A percentile compares a stretch with the other conserved stretches of the same genome.
These are phyloP conservation scores for Suhomyces xylopsoci DNA, from an alignment of 805 yeast species.

Conservation along the genomic window DNA sequence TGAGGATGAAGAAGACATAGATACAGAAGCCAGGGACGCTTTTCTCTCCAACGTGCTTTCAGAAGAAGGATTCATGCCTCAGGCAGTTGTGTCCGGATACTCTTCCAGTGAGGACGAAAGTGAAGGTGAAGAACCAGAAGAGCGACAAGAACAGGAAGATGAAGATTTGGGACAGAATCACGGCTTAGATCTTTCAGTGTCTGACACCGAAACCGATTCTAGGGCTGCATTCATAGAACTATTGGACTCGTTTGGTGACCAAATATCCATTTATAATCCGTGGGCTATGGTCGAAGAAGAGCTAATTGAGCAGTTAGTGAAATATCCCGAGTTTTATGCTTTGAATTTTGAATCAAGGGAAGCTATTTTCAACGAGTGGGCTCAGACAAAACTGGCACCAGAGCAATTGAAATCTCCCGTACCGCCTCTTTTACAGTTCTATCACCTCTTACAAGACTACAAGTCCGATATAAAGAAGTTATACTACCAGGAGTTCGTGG, in stretches of 20 bases:
- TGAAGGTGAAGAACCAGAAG: slow-evolving; percentile 7
- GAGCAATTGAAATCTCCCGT: not conserved
- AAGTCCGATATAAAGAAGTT: slow-evolving; percentile 27
- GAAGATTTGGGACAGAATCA: slow-evolving; percentile 1
- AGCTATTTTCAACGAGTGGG: slow-evolving; percentile 26
- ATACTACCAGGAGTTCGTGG: slow-evolving; percentile 27
- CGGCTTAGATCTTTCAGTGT: slow-evolving; percentile 9
- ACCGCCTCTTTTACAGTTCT: slow-evolving; percentile 19
- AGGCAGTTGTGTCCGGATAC: slow-evolving; percentile 20
- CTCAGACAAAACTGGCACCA: not conserved
- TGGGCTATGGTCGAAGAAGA: slow-evolving; percentile 41
- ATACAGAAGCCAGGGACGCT: slow-evolving; percentile 10
- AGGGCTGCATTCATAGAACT: slow-evolving; percentile 20
- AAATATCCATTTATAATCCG: slow-evolving; percentile 33
- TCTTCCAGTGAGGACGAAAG: slow-evolving; percentile 23
- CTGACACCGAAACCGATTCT: slow-evolving; percentile 4
- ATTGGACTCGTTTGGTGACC: slow-evolving; percentile 20
- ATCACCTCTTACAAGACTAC: slow-evolving; percentile 24
- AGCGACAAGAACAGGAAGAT: slow-evolving; percentile 3
- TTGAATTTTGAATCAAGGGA: slow-evolving; percentile 20
- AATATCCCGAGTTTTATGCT: slow-evolving; percentile 27
- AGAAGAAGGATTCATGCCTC: slow-evolving; percentile 18
- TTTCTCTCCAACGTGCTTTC: slow-evolving; percentile 14
- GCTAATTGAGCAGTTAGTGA: slow-evolving; percentile 24
- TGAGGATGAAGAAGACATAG: slow-evolving; percentile 8